Evolutionary conservation across 371 early-diverging fungal species (phyloP).

Genomic region (Capillidium rhysosporum): DNA sequence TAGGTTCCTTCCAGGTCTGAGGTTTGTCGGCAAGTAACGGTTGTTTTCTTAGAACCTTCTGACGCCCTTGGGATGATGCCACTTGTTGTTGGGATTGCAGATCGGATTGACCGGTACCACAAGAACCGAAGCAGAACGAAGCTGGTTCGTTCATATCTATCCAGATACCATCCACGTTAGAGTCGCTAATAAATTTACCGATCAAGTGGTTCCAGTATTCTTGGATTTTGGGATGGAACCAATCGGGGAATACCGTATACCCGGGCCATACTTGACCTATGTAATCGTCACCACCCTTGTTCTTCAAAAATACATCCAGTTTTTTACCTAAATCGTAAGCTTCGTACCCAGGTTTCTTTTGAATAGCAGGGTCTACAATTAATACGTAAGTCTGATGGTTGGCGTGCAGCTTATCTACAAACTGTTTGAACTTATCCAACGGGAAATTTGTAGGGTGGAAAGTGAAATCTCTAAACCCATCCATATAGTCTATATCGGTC

Average conservation of each 20-base stretch:
- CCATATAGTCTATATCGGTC: conserved; percentile 53
- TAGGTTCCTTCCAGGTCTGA: conserved; percentile 12
- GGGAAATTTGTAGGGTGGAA: conserved; percentile 24
- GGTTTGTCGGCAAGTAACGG: too few species aligned
- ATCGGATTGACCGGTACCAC: conserved; percentile 13
- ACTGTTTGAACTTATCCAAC: conserved; percentile 10
- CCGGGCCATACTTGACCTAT: conserved; percentile 51
- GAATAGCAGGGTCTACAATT: conserved; percentile 37
- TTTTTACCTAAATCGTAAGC: conserved; percentile 21
- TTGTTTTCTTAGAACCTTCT: too few species aligned
- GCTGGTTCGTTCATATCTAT: conserved; percentile 54
- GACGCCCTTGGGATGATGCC: background rate
- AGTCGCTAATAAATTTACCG: conserved; percentile 16
- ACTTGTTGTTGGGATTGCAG: background rate
- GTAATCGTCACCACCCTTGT: conserved; percentile 17
- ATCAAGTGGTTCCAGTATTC: conserved; percentile 26
- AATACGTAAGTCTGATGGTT: conserved; percentile 21
- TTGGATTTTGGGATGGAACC: conserved; percentile 24
- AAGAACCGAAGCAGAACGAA: conserved; percentile 29
- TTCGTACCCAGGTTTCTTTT: conserved; percentile 14
- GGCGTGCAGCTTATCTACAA: conserved; percentile 14
- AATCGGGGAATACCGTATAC: conserved; percentile 40
- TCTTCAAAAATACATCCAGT: conserved; percentile 25
- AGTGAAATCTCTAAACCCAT: conserved; percentile 27
- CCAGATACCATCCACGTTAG: conserved; percentile 36